Base-by-base conservation (phyloP, 441 rosid genomes). In the Aleurites moluccanus region DNA sequence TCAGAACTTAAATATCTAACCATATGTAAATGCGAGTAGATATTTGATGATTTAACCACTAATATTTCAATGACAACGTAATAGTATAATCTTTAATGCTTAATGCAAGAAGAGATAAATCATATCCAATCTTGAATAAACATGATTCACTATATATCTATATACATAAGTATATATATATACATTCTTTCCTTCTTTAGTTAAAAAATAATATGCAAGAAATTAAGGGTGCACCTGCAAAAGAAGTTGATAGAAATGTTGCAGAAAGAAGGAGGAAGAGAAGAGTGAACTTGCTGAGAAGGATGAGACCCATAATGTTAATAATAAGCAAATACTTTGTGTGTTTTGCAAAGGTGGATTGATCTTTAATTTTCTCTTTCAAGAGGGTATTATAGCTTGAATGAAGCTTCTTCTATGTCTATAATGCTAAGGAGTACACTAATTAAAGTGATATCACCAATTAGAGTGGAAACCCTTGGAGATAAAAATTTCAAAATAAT, bases 241-340 rank as follows among this genome's bases (percentile, higher is more conserved):
- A 75, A 67, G 88, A 86, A 82, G 88, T 76, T 63, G 93, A 86
- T n/a, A 87, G 65, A 55, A 85, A 77, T 55, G 89, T 80, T 45
- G 86, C 84, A 64, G 88, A 85, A 74, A 88, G 53, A 69, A 93
- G 81, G 71, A 94, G 89, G 82, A 86, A 88, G 85, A 94, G 82
- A 75, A 94, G 84, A 77, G 65, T 56, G 60, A 81, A 73, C 77
- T 86, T 88, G 87, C 85, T 86, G 74, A 86, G 72, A 80, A 82
- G 83, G 77, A 83, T 55, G 61, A 83, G 74, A 63, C 76, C 75
- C 93, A 89, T 89, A 55, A 69, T 75, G 40, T 73, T n/a, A n/a
- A n/a, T 76, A 57, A 23, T 10, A 57, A 57, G 30, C 9, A 64
- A 67, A 47, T 44, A 2, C 44, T 64, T 72, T 64, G n/a, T 11